A percentile compares a stretch with the other conserved stretches of the same genome.
phyloP scores from a whole-genome alignment of 2,329 filamentous ascomycete genomes.

The Colletotrichum melonis region DNA sequence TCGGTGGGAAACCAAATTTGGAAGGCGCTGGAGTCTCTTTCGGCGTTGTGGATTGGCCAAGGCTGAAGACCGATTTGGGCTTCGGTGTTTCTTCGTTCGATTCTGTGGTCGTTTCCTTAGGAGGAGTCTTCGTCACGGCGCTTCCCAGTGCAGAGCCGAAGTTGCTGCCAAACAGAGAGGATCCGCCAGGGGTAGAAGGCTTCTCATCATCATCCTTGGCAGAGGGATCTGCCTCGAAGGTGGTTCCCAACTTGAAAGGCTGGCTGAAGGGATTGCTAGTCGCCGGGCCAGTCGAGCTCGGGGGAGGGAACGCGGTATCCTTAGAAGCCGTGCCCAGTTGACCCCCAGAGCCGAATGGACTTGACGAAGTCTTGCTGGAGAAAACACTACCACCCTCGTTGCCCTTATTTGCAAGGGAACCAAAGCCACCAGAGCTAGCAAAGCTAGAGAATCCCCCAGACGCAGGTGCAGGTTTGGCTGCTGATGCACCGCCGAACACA shows the following conservation, averaged over 20 bases:
- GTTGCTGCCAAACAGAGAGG: constrained; percentile 68
- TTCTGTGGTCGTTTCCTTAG: constrained; percentile 67
- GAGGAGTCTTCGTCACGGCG: constrained; percentile 50
- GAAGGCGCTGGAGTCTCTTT: constrained; percentile 63
- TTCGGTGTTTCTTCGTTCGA: constrained; percentile 47
- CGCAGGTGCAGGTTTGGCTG: constrained; percentile 43
- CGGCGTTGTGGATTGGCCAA: constrained; percentile 56
- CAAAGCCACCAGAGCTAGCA: constrained; percentile 66
- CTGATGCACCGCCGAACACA: constrained; percentile 50
- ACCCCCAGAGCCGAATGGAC: constrained; percentile 45
- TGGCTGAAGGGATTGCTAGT: constrained; percentile 46
- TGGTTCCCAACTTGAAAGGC: constrained; percentile 75
- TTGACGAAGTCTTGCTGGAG: constrained; percentile 51
- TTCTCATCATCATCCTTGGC: constrained; percentile 70
- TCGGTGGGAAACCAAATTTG: constrained; percentile 54
- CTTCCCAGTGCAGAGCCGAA: constrained; percentile 71
- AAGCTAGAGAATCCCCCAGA: constrained; percentile 63
- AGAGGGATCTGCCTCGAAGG: constrained; percentile 73
- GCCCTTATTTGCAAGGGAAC: constrained; percentile 53
- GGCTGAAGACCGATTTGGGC: constrained; percentile 43
- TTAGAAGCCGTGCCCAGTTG: constrained; percentile 48
- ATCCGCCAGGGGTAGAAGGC: constrained; percentile 54
- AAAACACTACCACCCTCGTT: constrained; percentile 50
- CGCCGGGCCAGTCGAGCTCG: constrained; percentile 36
- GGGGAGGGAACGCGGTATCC: constrained; percentile 52